Conservation (phyloP, 2,329 filamentous ascomycete species). For the Penicillium hordei region DNA sequence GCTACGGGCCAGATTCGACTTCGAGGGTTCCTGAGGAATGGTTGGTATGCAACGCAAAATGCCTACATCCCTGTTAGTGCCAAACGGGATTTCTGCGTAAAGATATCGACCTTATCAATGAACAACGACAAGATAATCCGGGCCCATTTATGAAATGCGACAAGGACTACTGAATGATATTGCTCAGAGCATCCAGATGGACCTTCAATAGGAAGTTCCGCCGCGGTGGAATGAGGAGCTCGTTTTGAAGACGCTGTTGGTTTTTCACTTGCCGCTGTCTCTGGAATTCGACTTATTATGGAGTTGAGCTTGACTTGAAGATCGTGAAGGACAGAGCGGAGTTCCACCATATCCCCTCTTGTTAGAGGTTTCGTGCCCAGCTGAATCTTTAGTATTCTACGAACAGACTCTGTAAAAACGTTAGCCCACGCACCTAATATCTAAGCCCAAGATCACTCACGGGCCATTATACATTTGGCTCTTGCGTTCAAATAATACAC, state of each 20-base stretch:
- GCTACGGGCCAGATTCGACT: slow-evolving; percentile 49
- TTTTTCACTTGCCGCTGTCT: slow-evolving; percentile 25
- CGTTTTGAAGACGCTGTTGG: slow-evolving; percentile 19
- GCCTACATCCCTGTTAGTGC: slow-evolving; percentile 31
- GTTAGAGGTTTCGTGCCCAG: slow-evolving; percentile 46
- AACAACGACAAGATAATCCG: slow-evolving; percentile 46
- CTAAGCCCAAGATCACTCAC: slow-evolving; percentile 30
- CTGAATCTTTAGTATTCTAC: slow-evolving; percentile 46
- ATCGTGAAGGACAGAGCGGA: slow-evolving; percentile 43
- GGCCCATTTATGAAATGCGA: slow-evolving; percentile 50
- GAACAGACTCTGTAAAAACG: slow-evolving; percentile 38
- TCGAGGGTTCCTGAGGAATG: slow-evolving; percentile 50
- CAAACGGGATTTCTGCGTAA: neutral
- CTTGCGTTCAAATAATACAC: slow-evolving; percentile 46
- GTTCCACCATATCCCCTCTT: slow-evolving; percentile 46
- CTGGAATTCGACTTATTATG: slow-evolving; percentile 45
- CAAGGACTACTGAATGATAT: slow-evolving; percentile 46
- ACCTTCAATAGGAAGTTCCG: slow-evolving; percentile 38
- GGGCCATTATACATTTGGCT: slow-evolving; percentile 48
- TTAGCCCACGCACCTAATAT: neutral
- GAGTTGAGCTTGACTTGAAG: slow-evolving; percentile 44
- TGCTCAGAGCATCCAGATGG: slow-evolving; percentile 41
- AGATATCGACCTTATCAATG: slow-evolving; percentile 41
- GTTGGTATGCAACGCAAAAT: slow-evolving; percentile 50
- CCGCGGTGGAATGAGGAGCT: slow-evolving; percentile 25